Conservation (phyloP, 2,329 filamentous ascomycete genomes). For the Ophiostoma sp. region DNA sequence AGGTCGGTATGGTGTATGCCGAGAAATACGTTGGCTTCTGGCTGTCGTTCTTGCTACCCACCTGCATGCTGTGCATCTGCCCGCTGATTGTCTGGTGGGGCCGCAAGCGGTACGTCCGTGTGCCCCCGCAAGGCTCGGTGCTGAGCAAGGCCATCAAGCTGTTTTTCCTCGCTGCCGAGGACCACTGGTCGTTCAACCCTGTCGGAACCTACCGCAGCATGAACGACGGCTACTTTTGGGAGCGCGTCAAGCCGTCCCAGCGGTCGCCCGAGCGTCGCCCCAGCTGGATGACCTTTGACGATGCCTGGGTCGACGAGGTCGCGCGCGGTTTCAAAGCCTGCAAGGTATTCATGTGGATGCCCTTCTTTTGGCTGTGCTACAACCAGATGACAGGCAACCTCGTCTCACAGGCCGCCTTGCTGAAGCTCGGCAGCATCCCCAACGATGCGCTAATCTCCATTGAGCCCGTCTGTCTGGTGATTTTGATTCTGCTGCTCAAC, state of each 20-base stretch:
- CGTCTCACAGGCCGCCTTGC: conserved; percentile 63
- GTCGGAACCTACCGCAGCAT: conserved; percentile 23
- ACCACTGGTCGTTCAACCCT: conserved; percentile 27
- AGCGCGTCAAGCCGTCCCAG: conserved; percentile 28
- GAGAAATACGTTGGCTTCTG: conserved; percentile 67
- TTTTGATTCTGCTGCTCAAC: conserved; percentile 74
- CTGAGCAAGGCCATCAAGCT: conserved; percentile 58
- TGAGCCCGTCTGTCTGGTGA: conserved; percentile 72
- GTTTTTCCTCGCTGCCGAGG: conserved; percentile 30
- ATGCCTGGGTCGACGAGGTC: conserved; percentile 79
- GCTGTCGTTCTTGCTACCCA: conserved; percentile 60
- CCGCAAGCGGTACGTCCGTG: conserved; percentile 52
- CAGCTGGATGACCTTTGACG: conserved; percentile 63
- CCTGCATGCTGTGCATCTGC: conserved; percentile 56
- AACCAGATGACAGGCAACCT: conserved; percentile 63
- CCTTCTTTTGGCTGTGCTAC: conserved; percentile 61
- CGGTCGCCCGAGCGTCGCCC: conserved; percentile 20
- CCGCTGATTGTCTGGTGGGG: conserved; percentile 56
- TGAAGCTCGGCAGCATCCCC: conserved; percentile 69
- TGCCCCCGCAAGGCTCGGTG: conserved; percentile 60
- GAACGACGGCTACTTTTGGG: conserved; percentile 30
- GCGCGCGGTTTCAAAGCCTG: conserved; percentile 68
- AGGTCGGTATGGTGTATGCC: conserved; percentile 61
- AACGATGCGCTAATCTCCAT: conserved; percentile 78
- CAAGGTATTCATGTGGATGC: conserved; percentile 70